phyloP scores from a whole-genome alignment of 1,284 basidiomycete genomes.

The Ceratobasidium sp. region DNA sequence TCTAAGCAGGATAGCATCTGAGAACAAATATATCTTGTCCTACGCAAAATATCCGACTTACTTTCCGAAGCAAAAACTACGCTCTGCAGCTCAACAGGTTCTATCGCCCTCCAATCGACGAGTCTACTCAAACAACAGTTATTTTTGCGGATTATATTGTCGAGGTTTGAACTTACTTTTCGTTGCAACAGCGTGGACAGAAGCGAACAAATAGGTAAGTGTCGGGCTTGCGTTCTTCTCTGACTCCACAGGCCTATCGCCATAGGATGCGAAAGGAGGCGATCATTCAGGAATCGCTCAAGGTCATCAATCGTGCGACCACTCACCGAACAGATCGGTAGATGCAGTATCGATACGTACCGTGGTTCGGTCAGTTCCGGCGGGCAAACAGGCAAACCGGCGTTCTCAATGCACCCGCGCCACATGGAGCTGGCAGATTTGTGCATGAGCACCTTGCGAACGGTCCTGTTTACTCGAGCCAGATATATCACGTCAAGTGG shows the following conservation, averaged over 20 bases:
- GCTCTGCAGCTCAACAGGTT: background rate
- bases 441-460: constrained; percentile 27
- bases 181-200: background rate
- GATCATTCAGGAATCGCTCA: background rate
- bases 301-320: background rate
- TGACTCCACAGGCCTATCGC: background rate
- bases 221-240: background rate
- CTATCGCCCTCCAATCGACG: background rate
- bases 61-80: constrained; percentile 3
- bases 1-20: background rate
- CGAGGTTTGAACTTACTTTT: background rate
- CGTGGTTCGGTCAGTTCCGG: constrained; percentile 3
- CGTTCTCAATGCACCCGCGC: constrained; percentile 11
- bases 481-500: constrained; percentile 28
- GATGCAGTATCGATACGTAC: constrained; percentile 12
- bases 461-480: constrained; percentile 20
- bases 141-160: background rate
- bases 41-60: background rate
- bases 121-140: background rate
- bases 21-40: background rate
- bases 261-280: background rate
- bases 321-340: constrained; percentile 25
- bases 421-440: constrained; percentile 23
- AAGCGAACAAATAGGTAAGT: background rate
- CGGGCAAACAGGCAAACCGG: constrained; percentile 19